Conservation (phyloP, 2,329 filamentous ascomycete species). For the Tolypocladium ovalisporum region DNA sequence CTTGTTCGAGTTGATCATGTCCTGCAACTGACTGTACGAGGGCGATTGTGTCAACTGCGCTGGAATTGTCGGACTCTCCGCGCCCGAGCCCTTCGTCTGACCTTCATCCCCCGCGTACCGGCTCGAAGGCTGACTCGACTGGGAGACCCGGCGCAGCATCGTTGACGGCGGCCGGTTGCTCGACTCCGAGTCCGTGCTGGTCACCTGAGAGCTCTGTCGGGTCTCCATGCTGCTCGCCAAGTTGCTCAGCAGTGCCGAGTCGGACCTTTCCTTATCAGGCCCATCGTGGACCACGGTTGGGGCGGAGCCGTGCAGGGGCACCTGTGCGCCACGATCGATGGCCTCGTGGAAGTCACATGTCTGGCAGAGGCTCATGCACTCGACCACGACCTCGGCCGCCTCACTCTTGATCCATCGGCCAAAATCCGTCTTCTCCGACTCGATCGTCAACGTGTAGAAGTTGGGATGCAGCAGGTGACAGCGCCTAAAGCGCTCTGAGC, state of each 20-base stretch:
- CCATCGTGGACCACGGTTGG: conserved; percentile 16
- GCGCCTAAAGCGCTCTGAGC: conserved; percentile 64
- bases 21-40: conserved; percentile 46
- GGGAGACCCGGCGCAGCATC: conserved; percentile 30
- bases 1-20: conserved; percentile 50
- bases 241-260: conserved; percentile 29
- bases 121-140: conserved; percentile 39
- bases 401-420: conserved; percentile 73
- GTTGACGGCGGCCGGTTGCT: conserved; percentile 26
- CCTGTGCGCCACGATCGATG: conserved; percentile 10
- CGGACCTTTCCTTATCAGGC: conserved; percentile 20
- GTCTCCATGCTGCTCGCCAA: conserved; percentile 27
- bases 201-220: conserved; percentile 44
- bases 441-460: conserved; percentile 68
- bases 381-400: conserved; percentile 67
- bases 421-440: conserved; percentile 67
- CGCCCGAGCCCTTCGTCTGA: conserved; percentile 23
- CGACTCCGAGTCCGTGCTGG: conserved; percentile 31
- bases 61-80: conserved; percentile 54
- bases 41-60: conserved; percentile 35
- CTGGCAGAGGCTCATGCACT: conserved; percentile 60
- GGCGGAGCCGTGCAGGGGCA: conserved; percentile 9
- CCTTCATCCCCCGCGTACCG: conserved; percentile 32
- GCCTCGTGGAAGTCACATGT: conserved; percentile 14
- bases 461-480: conserved; percentile 73